Evolutionary conservation across 148 eudicot genomes (phyloP).

Genomic region (Vaccinium corymbosum): DNA sequence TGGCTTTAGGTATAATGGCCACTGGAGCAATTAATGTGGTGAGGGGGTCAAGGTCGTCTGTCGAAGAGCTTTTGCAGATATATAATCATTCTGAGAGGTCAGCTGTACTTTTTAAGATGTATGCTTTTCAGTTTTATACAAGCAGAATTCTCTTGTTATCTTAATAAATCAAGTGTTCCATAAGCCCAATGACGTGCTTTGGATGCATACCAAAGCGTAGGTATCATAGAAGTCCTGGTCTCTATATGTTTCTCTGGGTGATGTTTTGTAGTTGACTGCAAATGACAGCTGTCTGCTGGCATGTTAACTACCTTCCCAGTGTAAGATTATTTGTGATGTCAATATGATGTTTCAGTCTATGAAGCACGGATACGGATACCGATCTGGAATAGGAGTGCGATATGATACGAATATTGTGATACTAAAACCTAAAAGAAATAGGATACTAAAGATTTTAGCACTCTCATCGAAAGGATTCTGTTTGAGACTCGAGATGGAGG

Average conservation of each 20-base stretch:
- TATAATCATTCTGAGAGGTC: slow-evolving; percentile 97
- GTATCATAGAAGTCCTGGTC: neutral
- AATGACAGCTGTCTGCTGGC: neutral
- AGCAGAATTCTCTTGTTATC: neutral
- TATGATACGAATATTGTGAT: neutral
- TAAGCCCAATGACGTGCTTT: slow-evolving; percentile 1
- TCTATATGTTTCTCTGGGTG: neutral
- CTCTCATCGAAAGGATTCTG: neutral
- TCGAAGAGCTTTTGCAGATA: slow-evolving; percentile 82
- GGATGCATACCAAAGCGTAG: neutral
- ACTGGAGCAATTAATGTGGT: slow-evolving; percentile 96
- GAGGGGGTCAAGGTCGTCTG: slow-evolving; percentile 92
- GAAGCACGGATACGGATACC: no score
- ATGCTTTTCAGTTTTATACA: slow-evolving; percentile 5
- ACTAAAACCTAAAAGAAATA: neutral
- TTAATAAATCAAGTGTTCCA: neutral
- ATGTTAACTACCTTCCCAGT: neutral
- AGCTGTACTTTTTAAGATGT: slow-evolving; percentile 17
- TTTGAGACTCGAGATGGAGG: neutral
- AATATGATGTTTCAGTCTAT: neutral
- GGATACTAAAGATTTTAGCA: neutral
- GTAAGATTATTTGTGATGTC: neutral
- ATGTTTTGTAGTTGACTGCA: neutral
- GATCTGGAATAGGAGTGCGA: neutral
- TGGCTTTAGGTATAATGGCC: slow-evolving; percentile 78